Evolutionary conservation across 2,329 filamentous ascomycete species (phyloP).

Genomic region (Xylaria sp.): DNA sequence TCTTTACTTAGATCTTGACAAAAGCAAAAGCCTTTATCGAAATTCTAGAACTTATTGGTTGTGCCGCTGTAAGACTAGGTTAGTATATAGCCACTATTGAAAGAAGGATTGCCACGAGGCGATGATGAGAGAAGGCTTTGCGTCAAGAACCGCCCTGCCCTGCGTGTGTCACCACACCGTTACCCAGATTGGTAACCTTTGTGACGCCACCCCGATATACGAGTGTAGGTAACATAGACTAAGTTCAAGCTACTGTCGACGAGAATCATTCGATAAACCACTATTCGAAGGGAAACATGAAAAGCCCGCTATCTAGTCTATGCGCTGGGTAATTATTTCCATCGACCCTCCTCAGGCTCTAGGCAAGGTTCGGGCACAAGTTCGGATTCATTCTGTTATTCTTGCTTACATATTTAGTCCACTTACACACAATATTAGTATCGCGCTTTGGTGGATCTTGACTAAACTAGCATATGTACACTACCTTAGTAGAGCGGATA

Average conservation of each 20-base stretch:
- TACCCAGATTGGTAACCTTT: not conserved
- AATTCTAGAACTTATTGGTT: not conserved
- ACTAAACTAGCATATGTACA: not conserved
- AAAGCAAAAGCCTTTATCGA: not conserved
- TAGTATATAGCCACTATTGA: slow-evolving; percentile 3
- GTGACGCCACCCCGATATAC: not conserved
- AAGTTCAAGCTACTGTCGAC: not conserved
- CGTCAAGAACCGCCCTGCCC: not conserved
- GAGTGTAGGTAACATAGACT: not conserved
- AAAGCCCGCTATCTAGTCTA: not conserved
- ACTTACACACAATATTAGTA: not conserved
- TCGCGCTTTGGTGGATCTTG: not conserved
- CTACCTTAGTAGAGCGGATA: not conserved
- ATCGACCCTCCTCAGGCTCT: not conserved
- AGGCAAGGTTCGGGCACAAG: not conserved
- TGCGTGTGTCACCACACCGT: not conserved
- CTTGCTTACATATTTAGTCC: not conserved
- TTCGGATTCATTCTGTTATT: not conserved
- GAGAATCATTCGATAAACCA: not conserved
- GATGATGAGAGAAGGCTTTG: not conserved
- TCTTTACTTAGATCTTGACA: not conserved
- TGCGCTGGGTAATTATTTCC: not conserved
- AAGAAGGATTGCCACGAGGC: not conserved
- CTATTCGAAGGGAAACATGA: not conserved
- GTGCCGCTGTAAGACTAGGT: not conserved